These are phyloP conservation scores for Cytospora piceae DNA, from an alignment of 2,329 filamentous ascomycete species.

Conservation along the genomic window DNA sequence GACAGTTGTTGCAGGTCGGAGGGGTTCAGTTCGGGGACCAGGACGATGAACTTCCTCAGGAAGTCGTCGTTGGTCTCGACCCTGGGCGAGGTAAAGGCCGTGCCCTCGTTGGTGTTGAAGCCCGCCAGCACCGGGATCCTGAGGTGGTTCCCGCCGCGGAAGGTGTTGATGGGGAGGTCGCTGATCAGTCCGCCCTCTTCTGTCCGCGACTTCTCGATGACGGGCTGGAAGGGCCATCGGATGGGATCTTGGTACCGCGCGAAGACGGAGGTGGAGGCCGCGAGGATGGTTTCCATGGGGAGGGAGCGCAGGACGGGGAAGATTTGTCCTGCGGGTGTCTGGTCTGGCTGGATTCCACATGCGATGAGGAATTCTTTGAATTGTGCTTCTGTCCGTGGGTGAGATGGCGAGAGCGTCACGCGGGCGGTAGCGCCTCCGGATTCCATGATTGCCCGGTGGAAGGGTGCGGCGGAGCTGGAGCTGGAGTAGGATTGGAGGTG, in stretches of 20 bases:
- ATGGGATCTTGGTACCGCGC: slow-evolving; percentile 47
- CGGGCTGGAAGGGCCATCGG: slow-evolving; percentile 70
- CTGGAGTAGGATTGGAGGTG: slow-evolving; percentile 60
- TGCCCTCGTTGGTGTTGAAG: slow-evolving; percentile 72
- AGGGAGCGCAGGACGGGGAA: slow-evolving; percentile 55
- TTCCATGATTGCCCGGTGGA: slow-evolving; percentile 59
- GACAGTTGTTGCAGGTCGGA: slow-evolving; percentile 59
- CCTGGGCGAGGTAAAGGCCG: slow-evolving; percentile 60
- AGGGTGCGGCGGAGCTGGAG: slow-evolving; percentile 46
- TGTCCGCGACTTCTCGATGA: slow-evolving; percentile 55
- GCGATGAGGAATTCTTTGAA: slow-evolving; percentile 58
- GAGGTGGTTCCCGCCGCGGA: slow-evolving; percentile 56
- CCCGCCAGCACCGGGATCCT: slow-evolving; percentile 68
- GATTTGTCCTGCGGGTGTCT: slow-evolving; percentile 51
- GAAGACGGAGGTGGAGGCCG: slow-evolving; percentile 51
- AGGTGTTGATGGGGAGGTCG: slow-evolving; percentile 61
- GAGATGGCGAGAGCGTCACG: slow-evolving; percentile 55
- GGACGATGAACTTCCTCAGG: slow-evolving; percentile 60
- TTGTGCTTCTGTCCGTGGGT: slow-evolving; percentile 61
- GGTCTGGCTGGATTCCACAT: slow-evolving; percentile 48
- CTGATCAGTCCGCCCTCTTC: slow-evolving; percentile 53
- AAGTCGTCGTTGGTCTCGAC: slow-evolving; percentile 57
- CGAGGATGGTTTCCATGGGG: slow-evolving; percentile 43
- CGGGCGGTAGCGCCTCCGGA: slow-evolving; percentile 61
- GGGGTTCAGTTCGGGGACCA: slow-evolving; percentile 61